Base-by-base conservation (phyloP, 495 filamentous ascomycete species). In the Geopyxis carbonaria region DNA sequence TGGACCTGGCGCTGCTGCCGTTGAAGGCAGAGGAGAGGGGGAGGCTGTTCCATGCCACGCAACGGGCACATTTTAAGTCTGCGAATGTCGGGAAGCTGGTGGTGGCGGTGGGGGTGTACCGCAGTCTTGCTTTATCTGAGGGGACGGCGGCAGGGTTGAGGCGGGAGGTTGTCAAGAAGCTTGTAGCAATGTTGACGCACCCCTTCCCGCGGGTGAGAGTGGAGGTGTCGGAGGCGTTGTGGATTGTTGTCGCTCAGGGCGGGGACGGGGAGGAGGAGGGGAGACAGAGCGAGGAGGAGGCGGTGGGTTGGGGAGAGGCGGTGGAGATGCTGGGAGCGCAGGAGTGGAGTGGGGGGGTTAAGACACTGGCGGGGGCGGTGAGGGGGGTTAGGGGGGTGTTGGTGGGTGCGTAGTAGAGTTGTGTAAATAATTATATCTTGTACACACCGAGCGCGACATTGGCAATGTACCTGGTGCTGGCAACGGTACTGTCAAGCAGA, bases 21-120 rank as follows among this genome's bases (percentile, higher is more conserved):
- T 44, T 1, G 24, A n/a, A n/a, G n/a, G 47, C 46, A 31, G 36
- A 11, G 6, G 20, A 16, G 7, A 25, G 36, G 11, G 30, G 22
- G 24, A 16, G 29, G 6, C 55, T 92, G 14, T 84, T 85, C 40
- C 59, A 72, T 22, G 57, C 71, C 10, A 67, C 74, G 6, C 82
- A 87, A 46, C 81, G 77, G 57, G 66, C 80, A 3, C 81, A 84
- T 48, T 83, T 76, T 64, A 86, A 84, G 60, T 78, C 80, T 7
- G 66, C 70, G 8, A 83, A 80, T 52, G 71, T 92, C 4, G 65
- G 69, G 20, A 81, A 85, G 47, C 63, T 95, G 7, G 71, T 79
- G 53, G 78, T 80, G 1, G 82, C 79, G 13, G 60, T 91, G 30
- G 72, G 69, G 40, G 68, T 84, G 4, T 95, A 93, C 58, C 68